Evolutionary conservation across 164 flowering plant genomes (phyloP).

Genomic region (Warburgia ugandensis): DNA sequence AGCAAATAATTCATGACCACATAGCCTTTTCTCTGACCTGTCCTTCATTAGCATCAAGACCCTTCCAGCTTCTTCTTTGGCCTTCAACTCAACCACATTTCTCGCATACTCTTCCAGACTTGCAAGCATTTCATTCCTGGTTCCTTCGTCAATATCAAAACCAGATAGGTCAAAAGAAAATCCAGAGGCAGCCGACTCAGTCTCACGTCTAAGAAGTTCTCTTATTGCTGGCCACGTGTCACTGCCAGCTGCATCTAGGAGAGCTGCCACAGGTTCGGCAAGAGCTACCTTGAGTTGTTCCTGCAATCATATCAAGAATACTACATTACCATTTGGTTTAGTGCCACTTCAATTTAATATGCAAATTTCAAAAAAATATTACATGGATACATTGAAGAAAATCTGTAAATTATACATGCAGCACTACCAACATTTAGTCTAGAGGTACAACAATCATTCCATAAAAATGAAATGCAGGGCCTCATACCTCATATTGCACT

Average conservation of each 20-base stretch:
- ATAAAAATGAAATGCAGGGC: too few relatives aligned
- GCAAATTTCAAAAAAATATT: too few relatives aligned
- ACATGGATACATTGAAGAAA: too few relatives aligned
- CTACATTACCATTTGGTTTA: too few relatives aligned
- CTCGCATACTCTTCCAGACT: conserved; percentile 38
- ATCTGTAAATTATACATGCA: too few relatives aligned
- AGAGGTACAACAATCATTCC: too few relatives aligned
- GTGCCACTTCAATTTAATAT: too few relatives aligned
- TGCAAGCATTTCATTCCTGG: conserved; percentile 34
- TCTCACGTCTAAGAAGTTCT: conserved; percentile 54
- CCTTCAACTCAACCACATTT: conserved; percentile 51
- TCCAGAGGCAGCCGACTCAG: conserved; percentile 39
- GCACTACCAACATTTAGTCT: too few relatives aligned
- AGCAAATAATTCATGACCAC: background rate
- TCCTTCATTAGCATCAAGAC: conserved; percentile 76
- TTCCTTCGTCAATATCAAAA: conserved; percentile 51
- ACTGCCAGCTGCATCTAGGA: conserved; percentile 44
- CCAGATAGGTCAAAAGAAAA: conserved; percentile 35
- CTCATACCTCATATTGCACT: conserved; percentile 47
- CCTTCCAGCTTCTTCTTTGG: conserved; percentile 75
- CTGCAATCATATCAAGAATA: conserved; percentile 20
- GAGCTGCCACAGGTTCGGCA: conserved; percentile 41
- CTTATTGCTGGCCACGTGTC: conserved; percentile 68
- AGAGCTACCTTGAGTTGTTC: conserved; percentile 41
- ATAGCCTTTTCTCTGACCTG: conserved; percentile 27